Conservation (phyloP, 129 eudicot species). For the Pseudognaphalium luteoalbum region DNA sequence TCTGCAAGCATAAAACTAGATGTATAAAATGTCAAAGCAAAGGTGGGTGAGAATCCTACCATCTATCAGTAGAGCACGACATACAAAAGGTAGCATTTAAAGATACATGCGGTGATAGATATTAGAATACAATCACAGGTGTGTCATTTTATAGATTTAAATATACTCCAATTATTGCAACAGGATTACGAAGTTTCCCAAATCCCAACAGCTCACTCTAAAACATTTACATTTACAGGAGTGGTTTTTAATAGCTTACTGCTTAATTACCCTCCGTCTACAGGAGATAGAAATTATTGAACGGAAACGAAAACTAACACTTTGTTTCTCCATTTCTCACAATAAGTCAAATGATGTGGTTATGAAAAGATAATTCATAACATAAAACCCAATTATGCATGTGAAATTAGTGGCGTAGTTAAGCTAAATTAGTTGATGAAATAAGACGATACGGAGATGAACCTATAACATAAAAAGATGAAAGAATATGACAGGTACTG, state of each 20-base stretch:
- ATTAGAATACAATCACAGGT: background rate
- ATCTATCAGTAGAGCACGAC: background rate
- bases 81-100: background rate
- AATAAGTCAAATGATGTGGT: background rate
- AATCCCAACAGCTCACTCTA: background rate
- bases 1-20: constrained; percentile 38
- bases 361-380: constrained; percentile 9
- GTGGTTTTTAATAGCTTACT: background rate
- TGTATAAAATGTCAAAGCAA: constrained; percentile 17
- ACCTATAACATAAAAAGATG: background rate
- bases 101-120: background rate
- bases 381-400: background rate
- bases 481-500: background rate
- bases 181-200: no score
- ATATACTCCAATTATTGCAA: background rate
- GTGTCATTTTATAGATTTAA: background rate
- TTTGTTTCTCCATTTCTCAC: background rate
- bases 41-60: background rate
- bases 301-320: background rate
- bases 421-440: background rate
- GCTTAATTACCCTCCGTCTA: background rate
- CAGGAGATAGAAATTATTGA: background rate
- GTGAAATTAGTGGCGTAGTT: background rate
- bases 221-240: background rate
- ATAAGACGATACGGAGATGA: background rate